A percentile compares a stretch with the other conserved stretches of the same genome.
phyloP scores from a whole-genome alignment of 352 stramenopile species.

The Phytophthora chlamydospora region DNA sequence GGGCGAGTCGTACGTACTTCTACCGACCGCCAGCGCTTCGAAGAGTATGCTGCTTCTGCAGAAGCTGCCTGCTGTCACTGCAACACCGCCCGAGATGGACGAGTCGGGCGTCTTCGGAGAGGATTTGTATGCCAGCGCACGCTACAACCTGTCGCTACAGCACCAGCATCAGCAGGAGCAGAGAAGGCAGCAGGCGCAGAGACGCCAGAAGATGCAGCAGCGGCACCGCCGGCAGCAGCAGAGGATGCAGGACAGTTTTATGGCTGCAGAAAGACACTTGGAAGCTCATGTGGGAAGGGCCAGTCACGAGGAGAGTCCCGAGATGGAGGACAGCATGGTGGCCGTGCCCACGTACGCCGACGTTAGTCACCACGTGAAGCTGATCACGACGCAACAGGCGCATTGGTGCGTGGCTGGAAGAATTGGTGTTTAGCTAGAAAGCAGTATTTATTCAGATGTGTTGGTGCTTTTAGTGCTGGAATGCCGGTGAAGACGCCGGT shows the following conservation, averaged over 20 bases:
- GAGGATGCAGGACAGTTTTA: slow-evolving; percentile 37
- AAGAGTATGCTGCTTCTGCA: slow-evolving; percentile 61
- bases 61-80: slow-evolving; percentile 30
- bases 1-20: slow-evolving; percentile 78
- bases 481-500: slow-evolving; percentile 65
- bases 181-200: slow-evolving; percentile 28
- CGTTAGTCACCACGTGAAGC: slow-evolving; percentile 73
- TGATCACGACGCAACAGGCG: slow-evolving; percentile 71
- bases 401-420: slow-evolving; percentile 54
- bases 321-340: slow-evolving; percentile 65
- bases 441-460: neutral
- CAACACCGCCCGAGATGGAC: slow-evolving; percentile 32
- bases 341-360: slow-evolving; percentile 73
- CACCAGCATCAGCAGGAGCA: slow-evolving; percentile 49
- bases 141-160: slow-evolving; percentile 53
- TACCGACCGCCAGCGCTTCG: slow-evolving; percentile 67
- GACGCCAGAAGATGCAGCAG: slow-evolving; percentile 30
- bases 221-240: slow-evolving; percentile 34
- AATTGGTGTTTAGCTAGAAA: neutral
- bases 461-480: slow-evolving; percentile 42
- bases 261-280: slow-evolving; percentile 23
- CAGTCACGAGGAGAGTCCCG: slow-evolving; percentile 21
- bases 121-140: slow-evolving; percentile 46
- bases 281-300: slow-evolving; percentile 28
- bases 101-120: slow-evolving; percentile 42